Base-by-base conservation (phyloP, 192 early-diverging fungal species). In the Coemansia sp. region DNA sequence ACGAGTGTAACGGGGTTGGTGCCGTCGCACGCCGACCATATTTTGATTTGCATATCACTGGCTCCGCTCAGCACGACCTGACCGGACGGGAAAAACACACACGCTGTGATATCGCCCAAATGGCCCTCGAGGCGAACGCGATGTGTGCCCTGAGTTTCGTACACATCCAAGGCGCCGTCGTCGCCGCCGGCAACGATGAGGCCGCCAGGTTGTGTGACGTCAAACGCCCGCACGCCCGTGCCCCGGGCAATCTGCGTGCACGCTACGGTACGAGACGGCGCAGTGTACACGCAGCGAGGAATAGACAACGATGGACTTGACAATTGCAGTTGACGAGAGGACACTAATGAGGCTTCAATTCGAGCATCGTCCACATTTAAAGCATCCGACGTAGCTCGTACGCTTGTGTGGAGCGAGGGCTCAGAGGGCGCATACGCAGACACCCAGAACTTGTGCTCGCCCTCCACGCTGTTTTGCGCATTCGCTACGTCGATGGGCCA, bases 21-120 rank as follows among this genome's bases (percentile, higher is more conserved):
- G 50, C 90, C 90, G 64, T 92, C 89, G 28, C 85, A 60, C 21
- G 82, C 89, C 20, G 90, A 90, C 90, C 90, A 92, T 58, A 92
- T 74, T 36, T 85, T 85, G 6, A 90, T 65, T 37, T 84, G 82
- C 68, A 88, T 84, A 60, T 92, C 90, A 12, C 83, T 78, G 11
- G 81, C 85, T 4, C 87, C 90, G 53, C 85, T 88, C 9, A 92
- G 76, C 6, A 88, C 72, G 1, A 91, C 89, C 23, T 90, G 87
- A 19, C 87, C 89, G 3, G 87, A 89, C 5, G 91, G 91, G 57
- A 92, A 92, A 71, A 92, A 90, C 49, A 71, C 74, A 52, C 85
- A 83, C 12, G 83, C 75, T 25, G 83, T 88, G 42, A 90, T 66
- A 62, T 91, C 89, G 34, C 85, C 86, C 21, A 87, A 12, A 56